Conservation (phyloP, 352 stramenopile genomes). For the Phytopythium mirpurense region DNA sequence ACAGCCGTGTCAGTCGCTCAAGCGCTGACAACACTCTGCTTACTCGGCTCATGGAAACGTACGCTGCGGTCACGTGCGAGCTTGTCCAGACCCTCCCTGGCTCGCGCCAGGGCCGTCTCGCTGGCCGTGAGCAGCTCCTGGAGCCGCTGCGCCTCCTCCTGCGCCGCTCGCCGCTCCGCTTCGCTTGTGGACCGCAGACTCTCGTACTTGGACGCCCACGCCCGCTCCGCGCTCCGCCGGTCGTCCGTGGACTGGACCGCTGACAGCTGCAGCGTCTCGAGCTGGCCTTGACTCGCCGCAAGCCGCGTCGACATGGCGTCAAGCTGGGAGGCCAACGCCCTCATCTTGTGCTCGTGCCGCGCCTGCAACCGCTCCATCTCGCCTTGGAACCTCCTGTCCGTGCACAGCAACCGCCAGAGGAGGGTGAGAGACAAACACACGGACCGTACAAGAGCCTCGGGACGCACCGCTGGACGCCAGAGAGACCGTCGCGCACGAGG, state of each 20-base stretch:
- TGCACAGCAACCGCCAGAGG: slow-evolving; percentile 10
- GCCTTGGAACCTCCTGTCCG: slow-evolving; percentile 43
- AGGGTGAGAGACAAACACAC: too few species aligned
- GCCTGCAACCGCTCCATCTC: slow-evolving; percentile 27
- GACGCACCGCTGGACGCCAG: slow-evolving; percentile 28
- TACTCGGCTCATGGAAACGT: too few species aligned
- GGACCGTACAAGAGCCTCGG: too few species aligned
- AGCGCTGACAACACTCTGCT: too few species aligned
- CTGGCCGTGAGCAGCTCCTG: slow-evolving; percentile 23
- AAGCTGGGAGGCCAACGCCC: slow-evolving; percentile 28
- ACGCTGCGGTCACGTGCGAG: slow-evolving; percentile 23
- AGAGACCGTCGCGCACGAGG: slow-evolving; percentile 29
- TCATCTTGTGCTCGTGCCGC: slow-evolving; percentile 42
- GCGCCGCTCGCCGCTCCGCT: slow-evolving; percentile 25
- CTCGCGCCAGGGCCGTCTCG: slow-evolving; percentile 28
- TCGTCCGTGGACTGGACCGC: slow-evolving; percentile 38
- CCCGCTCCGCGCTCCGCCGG: slow-evolving; percentile 32
- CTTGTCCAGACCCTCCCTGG: slow-evolving; percentile 24
- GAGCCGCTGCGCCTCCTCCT: slow-evolving; percentile 39
- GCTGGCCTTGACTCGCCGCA: slow-evolving; percentile 37
- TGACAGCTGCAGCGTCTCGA: slow-evolving; percentile 40
- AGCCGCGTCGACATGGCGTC: slow-evolving; percentile 39
- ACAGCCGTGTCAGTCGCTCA: neutral
- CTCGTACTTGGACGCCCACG: slow-evolving; percentile 39
- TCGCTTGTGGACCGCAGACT: slow-evolving; percentile 40